Evolutionary conservation across 352 stramenopile genomes (phyloP).

Genomic region (Globisporangium viniferum): DNA sequence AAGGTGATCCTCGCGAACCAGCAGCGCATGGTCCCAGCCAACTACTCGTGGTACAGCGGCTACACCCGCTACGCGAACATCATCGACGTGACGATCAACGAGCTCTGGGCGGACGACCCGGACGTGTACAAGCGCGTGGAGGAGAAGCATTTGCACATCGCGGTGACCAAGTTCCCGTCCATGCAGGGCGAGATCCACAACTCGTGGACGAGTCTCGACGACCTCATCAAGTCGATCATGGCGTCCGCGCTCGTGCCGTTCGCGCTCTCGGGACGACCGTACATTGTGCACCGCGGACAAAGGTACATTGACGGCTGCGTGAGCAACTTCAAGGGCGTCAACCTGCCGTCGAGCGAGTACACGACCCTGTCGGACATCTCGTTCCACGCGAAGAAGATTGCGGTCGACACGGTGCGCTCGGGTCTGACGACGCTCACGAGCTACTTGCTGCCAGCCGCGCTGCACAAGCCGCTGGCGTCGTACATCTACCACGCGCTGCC

Average conservation of each 20-base stretch:
- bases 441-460: constrained; percentile 35
- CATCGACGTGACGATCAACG: constrained; percentile 44
- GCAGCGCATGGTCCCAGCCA: constrained; percentile 29
- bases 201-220: constrained; percentile 49
- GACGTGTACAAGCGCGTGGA: constrained; percentile 46
- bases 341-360: constrained; percentile 43
- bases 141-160: constrained; percentile 43
- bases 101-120: constrained; percentile 51
- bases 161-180: constrained; percentile 61
- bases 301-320: constrained; percentile 74
- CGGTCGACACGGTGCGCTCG: constrained; percentile 37
- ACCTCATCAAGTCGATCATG: constrained; percentile 65
- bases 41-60: constrained; percentile 58
- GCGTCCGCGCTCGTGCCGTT: constrained; percentile 67
- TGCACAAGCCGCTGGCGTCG: constrained; percentile 43
- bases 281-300: constrained; percentile 52
- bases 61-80: constrained; percentile 61
- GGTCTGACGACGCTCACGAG: constrained; percentile 33
- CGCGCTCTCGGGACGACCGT: constrained; percentile 56
- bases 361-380: constrained; percentile 52
- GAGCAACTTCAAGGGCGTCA: constrained; percentile 71
- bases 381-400: constrained; percentile 48
- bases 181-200: constrained; percentile 53
- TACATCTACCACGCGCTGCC: constrained; percentile 44
- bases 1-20: constrained; percentile 53